Percentiles rank a stretch among this genome's conserved stretches.
phyloP scores from a whole-genome alignment of 2,329 filamentous ascomycete species.

The Colletotrichum sp. region DNA sequence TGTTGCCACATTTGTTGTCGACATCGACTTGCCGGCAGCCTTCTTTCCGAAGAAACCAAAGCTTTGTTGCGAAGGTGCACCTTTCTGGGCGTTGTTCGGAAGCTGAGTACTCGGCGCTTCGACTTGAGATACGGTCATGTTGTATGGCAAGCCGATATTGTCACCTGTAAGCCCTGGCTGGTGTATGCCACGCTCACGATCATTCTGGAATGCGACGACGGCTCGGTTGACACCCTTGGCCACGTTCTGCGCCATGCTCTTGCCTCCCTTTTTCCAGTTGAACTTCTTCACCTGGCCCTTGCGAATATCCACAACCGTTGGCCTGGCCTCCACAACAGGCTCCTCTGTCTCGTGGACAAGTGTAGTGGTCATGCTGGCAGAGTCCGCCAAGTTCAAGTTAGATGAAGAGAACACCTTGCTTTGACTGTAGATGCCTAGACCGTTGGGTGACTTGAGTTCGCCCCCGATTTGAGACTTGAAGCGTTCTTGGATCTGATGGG shows the following conservation, averaged over 20 bases:
- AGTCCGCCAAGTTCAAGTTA: constrained; percentile 53
- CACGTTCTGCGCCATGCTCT: constrained; percentile 92
- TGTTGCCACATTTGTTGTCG: constrained; percentile 43
- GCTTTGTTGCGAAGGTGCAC: constrained; percentile 36
- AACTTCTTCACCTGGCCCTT: constrained; percentile 96
- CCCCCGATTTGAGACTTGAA: constrained; percentile 78
- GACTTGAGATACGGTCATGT: constrained; percentile 65
- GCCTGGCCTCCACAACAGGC: constrained; percentile 69
- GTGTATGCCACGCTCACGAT: constrained; percentile 58
- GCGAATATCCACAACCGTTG: constrained; percentile 94
- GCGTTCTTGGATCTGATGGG: constrained; percentile 90
- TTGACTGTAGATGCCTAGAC: constrained; percentile 62
- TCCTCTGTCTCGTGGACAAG: constrained; percentile 71
- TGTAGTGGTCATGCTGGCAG: constrained; percentile 60
- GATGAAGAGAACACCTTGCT: constrained; percentile 56
- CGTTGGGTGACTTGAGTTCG: constrained; percentile 54
- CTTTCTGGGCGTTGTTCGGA: constrained; percentile 1
- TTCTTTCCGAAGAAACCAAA: constrained; percentile 75
- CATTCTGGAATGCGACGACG: constrained; percentile 74
- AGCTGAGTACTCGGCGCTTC: constrained; percentile 34
- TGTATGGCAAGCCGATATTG: constrained; percentile 73
- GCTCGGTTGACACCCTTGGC: constrained; percentile 93
- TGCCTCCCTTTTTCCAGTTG: constrained; percentile 97
- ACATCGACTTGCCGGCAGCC: constrained; percentile 56
- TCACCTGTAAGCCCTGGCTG: constrained; percentile 61